Conservation (phyloP, 768 basidiomycete species). For the Tylopilus cervinicoccineus region DNA sequence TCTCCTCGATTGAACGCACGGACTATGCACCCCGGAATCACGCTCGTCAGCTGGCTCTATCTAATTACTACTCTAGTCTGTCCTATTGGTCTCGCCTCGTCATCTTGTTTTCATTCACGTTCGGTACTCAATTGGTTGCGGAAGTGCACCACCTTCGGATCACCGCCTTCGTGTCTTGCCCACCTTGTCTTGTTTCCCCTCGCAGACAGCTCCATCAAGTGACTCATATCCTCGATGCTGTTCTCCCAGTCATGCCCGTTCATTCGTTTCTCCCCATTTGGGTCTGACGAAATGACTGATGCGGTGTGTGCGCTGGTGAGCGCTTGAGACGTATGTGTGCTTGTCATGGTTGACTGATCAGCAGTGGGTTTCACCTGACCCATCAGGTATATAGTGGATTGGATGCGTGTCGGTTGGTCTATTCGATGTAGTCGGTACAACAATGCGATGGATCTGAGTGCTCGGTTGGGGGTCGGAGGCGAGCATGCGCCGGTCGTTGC, state of each 20-base stretch:
- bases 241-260: conserved; percentile 16
- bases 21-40: conserved; percentile 16
- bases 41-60: conserved; percentile 15
- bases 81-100: conserved; percentile 20
- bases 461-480: too few species aligned
- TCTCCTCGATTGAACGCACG: conserved; percentile 16
- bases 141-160: conserved; percentile 1
- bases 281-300: conserved; percentile 43
- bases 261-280: conserved; percentile 42
- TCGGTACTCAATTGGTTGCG: neutral
- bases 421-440: conserved; percentile 13
- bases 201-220: conserved; percentile 3
- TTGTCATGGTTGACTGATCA: neutral
- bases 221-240: conserved; percentile 19
- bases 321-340: conserved; percentile 30
- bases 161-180: neutral
- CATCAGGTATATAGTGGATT: neutral
- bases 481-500: too few species aligned
- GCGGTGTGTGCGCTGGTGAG: conserved; percentile 39
- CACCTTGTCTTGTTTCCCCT: neutral
- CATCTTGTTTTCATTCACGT: conserved; percentile 7
- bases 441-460: conserved; percentile 2
- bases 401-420: conserved; percentile 8
- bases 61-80: conserved; percentile 27
- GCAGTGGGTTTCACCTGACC: neutral